Evolutionary conservation across 208 protist genomes (phyloP), one percentile per base, ranked within the genome.

Genomic region (Leishmania braziliensis): DNA sequence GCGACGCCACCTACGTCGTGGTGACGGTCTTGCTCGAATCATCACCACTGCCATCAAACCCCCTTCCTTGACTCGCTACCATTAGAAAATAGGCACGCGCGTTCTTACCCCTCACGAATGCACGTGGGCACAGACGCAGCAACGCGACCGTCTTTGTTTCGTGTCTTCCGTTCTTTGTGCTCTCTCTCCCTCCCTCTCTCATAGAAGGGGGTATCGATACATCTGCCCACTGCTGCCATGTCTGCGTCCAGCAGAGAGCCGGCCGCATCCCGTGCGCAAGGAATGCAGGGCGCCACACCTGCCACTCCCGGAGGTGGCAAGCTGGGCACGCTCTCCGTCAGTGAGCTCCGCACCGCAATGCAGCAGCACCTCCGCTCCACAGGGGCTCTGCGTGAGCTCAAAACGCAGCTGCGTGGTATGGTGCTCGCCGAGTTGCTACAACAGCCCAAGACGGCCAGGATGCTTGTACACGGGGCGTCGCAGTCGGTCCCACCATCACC

Each of bases 381-480:
- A 80, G 94, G 94, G 36, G 84, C 89, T 5, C 84, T 97, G 62
- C 82, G 89, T n/a, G 77, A 84, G n/a, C 87, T 97, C 33, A 97
- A 97, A 81, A 95, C 92, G 20, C 92, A 97, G 69, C 88, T 97
- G 39, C 92, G 94, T 39, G 90, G 90, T 43, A 93, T 95, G 66
- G 88, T 97, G 77, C 75, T 95, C 18, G 90, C 89, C 2, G 92
- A 95, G 69, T 79, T 97, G 54, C 75, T 97, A 72, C 81, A 89
- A 48, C 82, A 92, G 26, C 86, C 88, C 36, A 85, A 84, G 65
- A 84, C 75, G 6, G 77, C 77, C 12, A 81, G 65, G 62, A 73
- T 82, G 68, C 84, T 83, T 18, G 81, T 80, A 5, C 58, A 69
- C 18, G 79, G 71, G 18, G 50, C 71, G n/a, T 74, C 79, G 18